phyloP scores from a whole-genome alignment of 2,329 filamentous ascomycete genomes.

The Colletotrichum horii region DNA sequence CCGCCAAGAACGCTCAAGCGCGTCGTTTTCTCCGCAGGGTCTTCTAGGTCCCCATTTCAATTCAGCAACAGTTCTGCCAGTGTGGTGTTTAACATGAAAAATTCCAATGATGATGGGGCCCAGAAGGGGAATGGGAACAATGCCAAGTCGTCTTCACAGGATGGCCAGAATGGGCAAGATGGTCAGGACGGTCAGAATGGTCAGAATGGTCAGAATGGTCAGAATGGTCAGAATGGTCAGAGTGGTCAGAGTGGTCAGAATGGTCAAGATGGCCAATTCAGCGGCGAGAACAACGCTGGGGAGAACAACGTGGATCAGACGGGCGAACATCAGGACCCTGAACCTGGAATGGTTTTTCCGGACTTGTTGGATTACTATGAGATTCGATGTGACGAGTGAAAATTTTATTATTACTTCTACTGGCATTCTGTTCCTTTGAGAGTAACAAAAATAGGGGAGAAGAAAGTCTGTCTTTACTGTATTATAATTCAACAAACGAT shows the following conservation, averaged over 20 bases:
- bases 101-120: neutral
- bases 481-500: neutral
- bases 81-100: neutral
- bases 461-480: neutral
- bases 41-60: neutral
- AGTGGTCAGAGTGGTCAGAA: neutral
- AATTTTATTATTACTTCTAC: neutral
- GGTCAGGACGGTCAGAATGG: too few species aligned
- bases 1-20: neutral
- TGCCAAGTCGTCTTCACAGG: neutral
- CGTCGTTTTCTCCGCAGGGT: neutral
- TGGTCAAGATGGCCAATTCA: neutral
- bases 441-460: neutral
- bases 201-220: neutral
- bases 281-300: neutral
- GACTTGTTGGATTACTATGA: conserved; percentile 2
- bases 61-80: neutral
- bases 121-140: neutral
- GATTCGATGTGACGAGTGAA: conserved; percentile 6
- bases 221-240: neutral
- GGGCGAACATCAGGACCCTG: neutral
- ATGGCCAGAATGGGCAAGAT: neutral
- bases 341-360: neutral
- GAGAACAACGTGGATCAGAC: neutral
- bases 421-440: neutral